Evolutionary conservation across 495 filamentous ascomycete genomes (phyloP).

Genomic region (Staphylotrichum longicolle): DNA sequence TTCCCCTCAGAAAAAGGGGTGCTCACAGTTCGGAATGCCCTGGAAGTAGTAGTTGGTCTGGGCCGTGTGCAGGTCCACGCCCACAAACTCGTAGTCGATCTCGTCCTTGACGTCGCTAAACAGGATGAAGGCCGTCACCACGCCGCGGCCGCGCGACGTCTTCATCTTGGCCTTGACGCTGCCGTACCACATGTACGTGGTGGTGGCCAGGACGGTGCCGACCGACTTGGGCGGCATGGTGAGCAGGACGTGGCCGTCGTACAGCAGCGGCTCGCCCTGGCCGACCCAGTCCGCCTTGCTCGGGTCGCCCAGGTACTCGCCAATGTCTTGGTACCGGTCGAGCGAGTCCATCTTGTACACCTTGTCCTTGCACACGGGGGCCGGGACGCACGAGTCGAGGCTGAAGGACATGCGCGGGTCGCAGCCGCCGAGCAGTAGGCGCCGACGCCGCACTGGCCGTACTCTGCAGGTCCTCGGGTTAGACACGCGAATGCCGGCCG

Average conservation of each 20-base stretch:
- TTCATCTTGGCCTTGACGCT: slow-evolving; percentile 83
- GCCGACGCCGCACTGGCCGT: slow-evolving; percentile 88
- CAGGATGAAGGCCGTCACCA: slow-evolving; percentile 94
- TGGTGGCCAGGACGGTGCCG: slow-evolving; percentile 85
- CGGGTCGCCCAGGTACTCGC: slow-evolving; percentile 82
- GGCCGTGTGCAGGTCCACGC: slow-evolving; percentile 68
- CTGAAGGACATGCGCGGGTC: slow-evolving; percentile 78
- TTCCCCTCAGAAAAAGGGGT: neutral
- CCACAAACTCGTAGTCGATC: slow-evolving; percentile 95
- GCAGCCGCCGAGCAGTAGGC: slow-evolving; percentile 96
- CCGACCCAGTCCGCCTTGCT: slow-evolving; percentile 80
- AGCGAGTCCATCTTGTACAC: slow-evolving; percentile 70
- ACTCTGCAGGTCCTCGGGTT: slow-evolving; percentile 58
- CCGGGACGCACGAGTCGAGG: slow-evolving; percentile 82
- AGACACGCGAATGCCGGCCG: slow-evolving; percentile 15
- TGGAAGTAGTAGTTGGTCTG: slow-evolving; percentile 98
- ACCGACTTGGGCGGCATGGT: slow-evolving; percentile 81
- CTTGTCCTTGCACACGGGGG: slow-evolving; percentile 72
- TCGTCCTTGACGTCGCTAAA: slow-evolving; percentile 95
- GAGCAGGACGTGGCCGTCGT: slow-evolving; percentile 64
- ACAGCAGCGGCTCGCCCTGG: slow-evolving; percentile 67
- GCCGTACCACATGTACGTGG: slow-evolving; percentile 95
- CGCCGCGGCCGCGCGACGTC: slow-evolving; percentile 79
- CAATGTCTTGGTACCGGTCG: slow-evolving; percentile 64
- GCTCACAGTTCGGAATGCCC: slow-evolving; percentile 87